phyloP scores from a whole-genome alignment of 805 yeast genomes.

The Schwanniomyces vanrijiae region DNA sequence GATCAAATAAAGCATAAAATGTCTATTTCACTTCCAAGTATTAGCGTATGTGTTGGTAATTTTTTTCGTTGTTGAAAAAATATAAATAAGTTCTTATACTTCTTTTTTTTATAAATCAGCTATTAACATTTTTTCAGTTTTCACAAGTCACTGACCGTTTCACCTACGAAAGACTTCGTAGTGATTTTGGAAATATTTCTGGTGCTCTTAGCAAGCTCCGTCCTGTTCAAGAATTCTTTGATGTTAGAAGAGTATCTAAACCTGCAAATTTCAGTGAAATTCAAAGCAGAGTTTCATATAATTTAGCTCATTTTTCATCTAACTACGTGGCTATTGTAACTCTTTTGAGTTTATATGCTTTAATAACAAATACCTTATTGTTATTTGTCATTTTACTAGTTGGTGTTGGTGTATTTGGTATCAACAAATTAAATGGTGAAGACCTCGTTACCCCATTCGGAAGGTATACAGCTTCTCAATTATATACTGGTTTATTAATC shows the following conservation, averaged over 20 bases:
- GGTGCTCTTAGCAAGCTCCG: slow-evolving; percentile 67
- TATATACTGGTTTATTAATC: slow-evolving; percentile 79
- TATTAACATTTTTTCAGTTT: slow-evolving; percentile 25
- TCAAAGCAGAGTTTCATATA: slow-evolving; percentile 85
- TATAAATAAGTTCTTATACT: neutral
- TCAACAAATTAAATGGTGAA: slow-evolving; percentile 75
- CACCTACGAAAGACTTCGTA: slow-evolving; percentile 42
- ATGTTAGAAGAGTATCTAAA: slow-evolving; percentile 82
- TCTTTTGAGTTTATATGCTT: slow-evolving; percentile 75
- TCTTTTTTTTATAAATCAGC: neutral
- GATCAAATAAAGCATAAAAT: neutral
- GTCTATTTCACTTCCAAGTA: slow-evolving; percentile 1
- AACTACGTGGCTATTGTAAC: slow-evolving; percentile 79
- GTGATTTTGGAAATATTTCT: slow-evolving; percentile 56
- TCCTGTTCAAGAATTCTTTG: slow-evolving; percentile 93
- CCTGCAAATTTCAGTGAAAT: slow-evolving; percentile 88
- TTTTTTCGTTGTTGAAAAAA: neutral
- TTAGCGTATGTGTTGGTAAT: neutral
- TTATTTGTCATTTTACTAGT: slow-evolving; percentile 78
- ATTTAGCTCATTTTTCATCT: slow-evolving; percentile 82
- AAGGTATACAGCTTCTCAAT: slow-evolving; percentile 69
- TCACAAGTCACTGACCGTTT: slow-evolving; percentile 47
- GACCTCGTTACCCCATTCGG: slow-evolving; percentile 79
- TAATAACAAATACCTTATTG: slow-evolving; percentile 80
- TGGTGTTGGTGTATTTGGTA: slow-evolving; percentile 73